Evolutionary conservation across 192 early-diverging fungal genomes (phyloP), one percentile per base, ranked within the genome.

Genomic region (Umbelopsis sp.): DNA sequence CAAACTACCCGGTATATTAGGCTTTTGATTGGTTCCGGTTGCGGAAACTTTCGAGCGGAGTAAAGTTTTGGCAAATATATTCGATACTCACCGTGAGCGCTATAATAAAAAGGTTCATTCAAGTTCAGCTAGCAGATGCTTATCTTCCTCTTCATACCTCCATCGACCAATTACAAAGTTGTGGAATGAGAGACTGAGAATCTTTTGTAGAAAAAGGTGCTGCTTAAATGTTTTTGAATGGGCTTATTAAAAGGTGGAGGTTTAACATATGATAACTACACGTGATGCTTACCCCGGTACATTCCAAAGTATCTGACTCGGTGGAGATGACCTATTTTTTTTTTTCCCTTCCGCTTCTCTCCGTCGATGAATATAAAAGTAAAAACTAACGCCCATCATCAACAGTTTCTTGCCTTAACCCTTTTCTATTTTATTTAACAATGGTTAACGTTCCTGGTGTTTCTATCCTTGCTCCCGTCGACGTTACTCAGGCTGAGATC

Each of bases 401-500:
- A 62, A 62, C 8, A 32, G 26, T 14, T 8, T 62, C 34, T 34
- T 29, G 16, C n/a, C 12, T 62, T 62, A 29, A 34, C 34, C 34
- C 26, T 7, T 32, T 62, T 62, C 11, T 54, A 66, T 66, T 49
- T 68, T 54, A n/a, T 11, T n/a, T 34, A 36, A 62, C 56, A 29
- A 62, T 62, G 56, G 56, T 32, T 14, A 62, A 62, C 56, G 86
- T 93, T 73, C 82, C 91, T 66, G 93, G 93, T 51, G 90, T 94
- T 54, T 84, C 86, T 56, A 81, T 93, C 25, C 86, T 93, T 52
- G 91, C 85, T 77, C 83, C 85, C 69, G 90, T 92, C 66, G 82
- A 80, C 29, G 81, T 84, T 41, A 75, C 79, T 45, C 86, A 93
- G 56, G 70, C 69, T 36, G 87, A 94, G 77, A 93, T 96, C 71